phyloP scores from a whole-genome alignment of 2,329 filamentous ascomycete species.

The Cladobotryum protrusum region DNA sequence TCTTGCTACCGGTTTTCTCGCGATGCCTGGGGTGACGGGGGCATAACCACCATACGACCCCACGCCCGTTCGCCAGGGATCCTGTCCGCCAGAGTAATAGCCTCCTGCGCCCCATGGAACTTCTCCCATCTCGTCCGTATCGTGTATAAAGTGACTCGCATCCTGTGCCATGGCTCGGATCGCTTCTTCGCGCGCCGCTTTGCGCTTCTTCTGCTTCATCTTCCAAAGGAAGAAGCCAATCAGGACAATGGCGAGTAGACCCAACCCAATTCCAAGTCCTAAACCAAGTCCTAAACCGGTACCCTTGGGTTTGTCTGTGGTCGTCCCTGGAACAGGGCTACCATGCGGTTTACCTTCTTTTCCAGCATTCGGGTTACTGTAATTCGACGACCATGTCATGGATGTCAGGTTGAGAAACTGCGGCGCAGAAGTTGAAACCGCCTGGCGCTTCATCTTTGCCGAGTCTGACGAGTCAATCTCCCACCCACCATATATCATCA shows the following conservation, averaged over 20 bases:
- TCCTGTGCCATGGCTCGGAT: slow-evolving; percentile 46
- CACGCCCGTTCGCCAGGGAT: slow-evolving; percentile 26
- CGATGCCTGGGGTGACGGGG: slow-evolving; percentile 19
- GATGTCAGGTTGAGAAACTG: slow-evolving; percentile 54
- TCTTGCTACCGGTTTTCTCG: slow-evolving; percentile 29
- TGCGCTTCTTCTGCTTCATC: slow-evolving; percentile 32
- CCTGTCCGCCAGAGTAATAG: slow-evolving; percentile 43
- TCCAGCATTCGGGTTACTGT: slow-evolving; percentile 38
- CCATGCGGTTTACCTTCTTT: slow-evolving; percentile 6
- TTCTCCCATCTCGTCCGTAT: slow-evolving; percentile 39
- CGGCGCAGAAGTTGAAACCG: slow-evolving; percentile 17
- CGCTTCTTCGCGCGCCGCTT: slow-evolving; percentile 38
- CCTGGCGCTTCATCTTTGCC: slow-evolving; percentile 31
- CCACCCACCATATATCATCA: slow-evolving; percentile 62
- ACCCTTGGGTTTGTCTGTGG: slow-evolving; percentile 18
- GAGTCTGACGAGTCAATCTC: slow-evolving; percentile 33
- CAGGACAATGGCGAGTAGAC: slow-evolving; percentile 41
- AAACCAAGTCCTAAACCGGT: slow-evolving; percentile 59
- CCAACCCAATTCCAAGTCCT: slow-evolving; percentile 52
- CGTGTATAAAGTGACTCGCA: slow-evolving; percentile 38
- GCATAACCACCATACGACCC: slow-evolving; percentile 17
- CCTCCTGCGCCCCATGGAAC: slow-evolving; percentile 23
- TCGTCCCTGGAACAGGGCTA: slow-evolving; percentile 19
- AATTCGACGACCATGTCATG: slow-evolving; percentile 45
- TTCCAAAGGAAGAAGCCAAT: slow-evolving; percentile 46